Evolutionary conservation across 768 basidiomycete genomes (phyloP).

Genomic region (Lactarius sanguifluus): DNA sequence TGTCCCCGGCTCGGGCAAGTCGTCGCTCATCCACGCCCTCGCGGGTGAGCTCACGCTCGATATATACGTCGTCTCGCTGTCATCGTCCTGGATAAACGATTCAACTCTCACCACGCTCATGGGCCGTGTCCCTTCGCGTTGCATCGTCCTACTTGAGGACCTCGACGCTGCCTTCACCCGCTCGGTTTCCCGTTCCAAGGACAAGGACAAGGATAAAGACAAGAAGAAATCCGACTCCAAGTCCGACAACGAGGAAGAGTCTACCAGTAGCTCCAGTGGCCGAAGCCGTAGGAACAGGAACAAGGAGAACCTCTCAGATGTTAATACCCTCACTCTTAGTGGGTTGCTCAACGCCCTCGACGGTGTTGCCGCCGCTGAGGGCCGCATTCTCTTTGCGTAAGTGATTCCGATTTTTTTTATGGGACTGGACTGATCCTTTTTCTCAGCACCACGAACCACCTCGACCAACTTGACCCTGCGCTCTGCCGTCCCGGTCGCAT

Average conservation of each 20-base stretch:
- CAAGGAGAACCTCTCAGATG: constrained; percentile 65
- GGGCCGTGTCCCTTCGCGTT: constrained; percentile 81
- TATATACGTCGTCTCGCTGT: constrained; percentile 88
- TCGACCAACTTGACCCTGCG: constrained; percentile 88
- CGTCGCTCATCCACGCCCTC: constrained; percentile 81
- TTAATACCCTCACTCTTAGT: constrained; percentile 78
- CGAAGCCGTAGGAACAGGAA: constrained; percentile 47
- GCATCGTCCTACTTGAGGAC: constrained; percentile 87
- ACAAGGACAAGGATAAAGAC: constrained; percentile 47
- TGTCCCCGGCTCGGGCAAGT: constrained; percentile 85
- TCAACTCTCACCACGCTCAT: constrained; percentile 82
- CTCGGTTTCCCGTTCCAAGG: constrained; percentile 64
- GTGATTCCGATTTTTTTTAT: constrained; percentile 36
- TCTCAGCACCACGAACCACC: constrained; percentile 79
- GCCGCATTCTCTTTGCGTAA: constrained; percentile 85
- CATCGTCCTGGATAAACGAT: constrained; percentile 86
- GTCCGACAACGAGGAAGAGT: constrained; percentile 39
- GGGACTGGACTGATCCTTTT: constrained; percentile 11
- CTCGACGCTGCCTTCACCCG: constrained; percentile 87
- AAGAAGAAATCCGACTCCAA: constrained; percentile 36
- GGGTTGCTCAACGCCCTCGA: constrained; percentile 84
- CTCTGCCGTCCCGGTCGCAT: constrained; percentile 89
- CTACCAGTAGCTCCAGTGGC: constrained; percentile 37
- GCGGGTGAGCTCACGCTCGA: constrained; percentile 88
- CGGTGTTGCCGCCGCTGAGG: constrained; percentile 84